A percentile compares a stretch with the other conserved stretches of the same genome.
Conservation (phyloP, 768 basidiomycete species). For the Calocybe cyanea region DNA sequence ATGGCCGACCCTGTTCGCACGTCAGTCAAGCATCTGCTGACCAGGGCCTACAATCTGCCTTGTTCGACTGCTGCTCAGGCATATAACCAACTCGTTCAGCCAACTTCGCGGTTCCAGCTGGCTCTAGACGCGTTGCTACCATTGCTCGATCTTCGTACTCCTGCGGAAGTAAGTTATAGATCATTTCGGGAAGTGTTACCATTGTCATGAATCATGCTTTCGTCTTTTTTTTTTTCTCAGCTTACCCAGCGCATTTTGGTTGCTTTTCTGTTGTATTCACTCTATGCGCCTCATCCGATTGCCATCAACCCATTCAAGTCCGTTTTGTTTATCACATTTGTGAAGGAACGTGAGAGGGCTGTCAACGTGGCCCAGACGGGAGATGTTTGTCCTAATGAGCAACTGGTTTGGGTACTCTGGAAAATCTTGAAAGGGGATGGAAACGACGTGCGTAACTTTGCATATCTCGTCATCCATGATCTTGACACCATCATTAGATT, state of each 20-base stretch:
- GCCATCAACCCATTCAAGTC: slow-evolving; percentile 81
- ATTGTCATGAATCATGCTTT: slow-evolving; percentile 4
- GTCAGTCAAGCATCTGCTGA: slow-evolving; percentile 65
- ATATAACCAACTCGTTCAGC: slow-evolving; percentile 72
- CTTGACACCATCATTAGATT: slow-evolving; percentile 42
- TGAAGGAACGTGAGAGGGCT: slow-evolving; percentile 64
- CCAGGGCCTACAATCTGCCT: slow-evolving; percentile 62
- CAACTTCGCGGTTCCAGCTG: slow-evolving; percentile 75
- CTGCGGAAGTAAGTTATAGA: slow-evolving; percentile 44
- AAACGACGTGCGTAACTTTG: slow-evolving; percentile 55
- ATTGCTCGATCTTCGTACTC: slow-evolving; percentile 51
- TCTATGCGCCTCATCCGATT: slow-evolving; percentile 79
- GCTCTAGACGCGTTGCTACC: slow-evolving; percentile 80
- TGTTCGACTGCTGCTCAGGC: slow-evolving; percentile 77
- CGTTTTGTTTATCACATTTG: slow-evolving; percentile 61
- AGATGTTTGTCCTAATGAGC: slow-evolving; percentile 62
- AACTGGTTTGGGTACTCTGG: slow-evolving; percentile 84
- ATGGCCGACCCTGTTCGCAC: slow-evolving; percentile 51
- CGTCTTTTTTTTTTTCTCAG: slow-evolving; percentile 41
- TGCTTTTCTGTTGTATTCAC: slow-evolving; percentile 73
- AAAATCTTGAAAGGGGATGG: slow-evolving; percentile 83
- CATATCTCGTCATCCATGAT: background rate
- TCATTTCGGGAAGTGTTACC: slow-evolving; percentile 3
- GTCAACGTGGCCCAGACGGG: slow-evolving; percentile 43
- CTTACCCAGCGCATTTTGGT: slow-evolving; percentile 72